These are phyloP conservation scores for Saccharomycopsis hybrid DNA, from an alignment of 1,139 yeast species.

Conservation along the genomic window DNA sequence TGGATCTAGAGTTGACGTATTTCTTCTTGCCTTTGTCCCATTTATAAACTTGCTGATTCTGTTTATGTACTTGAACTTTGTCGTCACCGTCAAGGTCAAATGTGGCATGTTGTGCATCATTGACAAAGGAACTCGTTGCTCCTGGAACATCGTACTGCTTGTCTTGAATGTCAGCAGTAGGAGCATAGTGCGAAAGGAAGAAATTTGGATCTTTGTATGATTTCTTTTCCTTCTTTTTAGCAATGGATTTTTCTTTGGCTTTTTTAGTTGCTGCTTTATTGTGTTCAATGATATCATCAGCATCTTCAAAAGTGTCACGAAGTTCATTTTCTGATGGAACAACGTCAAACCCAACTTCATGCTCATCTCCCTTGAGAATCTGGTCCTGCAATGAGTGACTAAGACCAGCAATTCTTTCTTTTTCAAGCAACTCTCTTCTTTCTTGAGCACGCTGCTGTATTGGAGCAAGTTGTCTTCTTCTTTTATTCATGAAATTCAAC, in stretches of 20 bases:
- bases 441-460: slow-evolving; percentile 75
- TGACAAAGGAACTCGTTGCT: slow-evolving; percentile 54
- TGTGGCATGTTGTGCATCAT: slow-evolving; percentile 76
- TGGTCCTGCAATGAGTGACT: slow-evolving; percentile 71
- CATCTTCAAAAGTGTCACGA: slow-evolving; percentile 54
- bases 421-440: slow-evolving; percentile 58
- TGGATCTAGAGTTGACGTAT: slow-evolving; percentile 73
- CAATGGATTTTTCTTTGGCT: slow-evolving; percentile 29
- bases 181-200: slow-evolving; percentile 87
- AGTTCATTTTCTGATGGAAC: slow-evolving; percentile 42
- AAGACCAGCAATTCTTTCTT: slow-evolving; percentile 72
- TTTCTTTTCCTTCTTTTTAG: slow-evolving; percentile 33
- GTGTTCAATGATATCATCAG: slow-evolving; percentile 39
- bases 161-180: slow-evolving; percentile 74
- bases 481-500: slow-evolving; percentile 75
- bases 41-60: slow-evolving; percentile 60
- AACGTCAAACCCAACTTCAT: slow-evolving; percentile 28
- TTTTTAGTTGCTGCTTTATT: slow-evolving; percentile 21
- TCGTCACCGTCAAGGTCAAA: slow-evolving; percentile 80
- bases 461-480: slow-evolving; percentile 86
- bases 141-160: slow-evolving; percentile 48
- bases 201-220: slow-evolving; percentile 73
- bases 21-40: slow-evolving; percentile 97
- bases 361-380: slow-evolving; percentile 36
- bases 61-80: slow-evolving; percentile 52